Evolutionary conservation across 148 eudicot species (phyloP).

Genomic region (Tetragonia tetragonoides): DNA sequence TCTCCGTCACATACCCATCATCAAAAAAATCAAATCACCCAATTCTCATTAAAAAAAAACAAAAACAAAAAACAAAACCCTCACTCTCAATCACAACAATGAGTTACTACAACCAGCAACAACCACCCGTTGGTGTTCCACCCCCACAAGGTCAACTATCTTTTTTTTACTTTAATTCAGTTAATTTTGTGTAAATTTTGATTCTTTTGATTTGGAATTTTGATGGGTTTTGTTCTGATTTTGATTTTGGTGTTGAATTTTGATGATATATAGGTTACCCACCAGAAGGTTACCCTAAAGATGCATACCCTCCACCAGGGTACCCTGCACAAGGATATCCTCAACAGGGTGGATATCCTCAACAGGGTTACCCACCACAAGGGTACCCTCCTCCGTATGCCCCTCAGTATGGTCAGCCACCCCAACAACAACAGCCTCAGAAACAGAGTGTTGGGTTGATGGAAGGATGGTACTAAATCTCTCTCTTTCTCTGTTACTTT

Average conservation of each 20-base stretch:
- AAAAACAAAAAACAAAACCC: neutral
- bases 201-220: slow-evolving; percentile 1
- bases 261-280: slow-evolving; percentile 42
- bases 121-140: slow-evolving; percentile 81
- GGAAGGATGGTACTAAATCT: slow-evolving; percentile 60
- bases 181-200: neutral
- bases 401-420: slow-evolving; percentile 48
- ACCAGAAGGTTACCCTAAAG: slow-evolving; percentile 58
- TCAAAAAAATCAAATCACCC: neutral
- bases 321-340: slow-evolving; percentile 58
- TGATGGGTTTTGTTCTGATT: neutral
- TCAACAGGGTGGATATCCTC: slow-evolving; percentile 46
- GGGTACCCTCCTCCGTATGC: slow-evolving; percentile 50
- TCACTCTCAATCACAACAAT: slow-evolving; percentile 19
- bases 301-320: slow-evolving; percentile 69
- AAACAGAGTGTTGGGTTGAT: slow-evolving; percentile 35
- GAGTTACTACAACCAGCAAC: slow-evolving; percentile 81
- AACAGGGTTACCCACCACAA: slow-evolving; percentile 41
- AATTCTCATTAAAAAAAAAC: neutral
- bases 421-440: slow-evolving; percentile 50
- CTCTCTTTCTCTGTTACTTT: neutral
- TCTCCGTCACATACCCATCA: neutral
- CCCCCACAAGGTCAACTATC: slow-evolving; percentile 65
- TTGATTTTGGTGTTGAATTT: neutral
- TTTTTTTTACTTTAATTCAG: neutral